Evolutionary conservation across 768 basidiomycete species (phyloP).

Genomic region (Lentinula aciculospora): DNA sequence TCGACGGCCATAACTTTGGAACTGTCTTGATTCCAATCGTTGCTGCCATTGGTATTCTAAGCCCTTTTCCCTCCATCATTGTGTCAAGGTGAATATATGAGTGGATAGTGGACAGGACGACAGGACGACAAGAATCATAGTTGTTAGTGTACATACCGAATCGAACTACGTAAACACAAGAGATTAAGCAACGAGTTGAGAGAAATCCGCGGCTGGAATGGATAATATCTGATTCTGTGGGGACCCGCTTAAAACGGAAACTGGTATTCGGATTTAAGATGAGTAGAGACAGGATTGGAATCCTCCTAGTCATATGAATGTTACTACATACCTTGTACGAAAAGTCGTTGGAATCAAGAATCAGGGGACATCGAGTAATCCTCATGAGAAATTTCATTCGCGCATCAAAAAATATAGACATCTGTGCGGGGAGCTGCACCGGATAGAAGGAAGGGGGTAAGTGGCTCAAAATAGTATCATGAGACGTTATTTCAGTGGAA

Average conservation of each 20-base stretch:
- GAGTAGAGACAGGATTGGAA: not conserved
- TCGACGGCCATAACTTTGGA: no score
- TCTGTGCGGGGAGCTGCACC: not conserved
- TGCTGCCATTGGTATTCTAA: no score
- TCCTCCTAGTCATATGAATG: no score
- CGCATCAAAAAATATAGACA: not conserved
- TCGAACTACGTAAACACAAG: not conserved
- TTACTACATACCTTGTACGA: no score
- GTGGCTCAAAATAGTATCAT: constrained; percentile 3
- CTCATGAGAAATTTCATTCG: not conserved
- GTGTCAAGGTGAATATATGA: no score
- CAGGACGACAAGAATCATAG: no score
- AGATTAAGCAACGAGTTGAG: not conserved
- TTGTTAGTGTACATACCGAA: not conserved
- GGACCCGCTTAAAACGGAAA: not conserved
- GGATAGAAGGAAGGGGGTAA: not conserved
- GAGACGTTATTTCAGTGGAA: not conserved
- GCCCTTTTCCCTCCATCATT: no score
- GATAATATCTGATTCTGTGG: not conserved
- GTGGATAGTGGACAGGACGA: no score
- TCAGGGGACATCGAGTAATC: not conserved
- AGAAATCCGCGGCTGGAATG: not conserved
- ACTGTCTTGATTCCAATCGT: no score
- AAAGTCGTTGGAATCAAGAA: not conserved
- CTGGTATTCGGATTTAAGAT: not conserved